A percentile compares a stretch with the other conserved stretches of the same genome.
phyloP scores from a whole-genome alignment of 495 filamentous ascomycete genomes.

The Neurospora africana region DNA sequence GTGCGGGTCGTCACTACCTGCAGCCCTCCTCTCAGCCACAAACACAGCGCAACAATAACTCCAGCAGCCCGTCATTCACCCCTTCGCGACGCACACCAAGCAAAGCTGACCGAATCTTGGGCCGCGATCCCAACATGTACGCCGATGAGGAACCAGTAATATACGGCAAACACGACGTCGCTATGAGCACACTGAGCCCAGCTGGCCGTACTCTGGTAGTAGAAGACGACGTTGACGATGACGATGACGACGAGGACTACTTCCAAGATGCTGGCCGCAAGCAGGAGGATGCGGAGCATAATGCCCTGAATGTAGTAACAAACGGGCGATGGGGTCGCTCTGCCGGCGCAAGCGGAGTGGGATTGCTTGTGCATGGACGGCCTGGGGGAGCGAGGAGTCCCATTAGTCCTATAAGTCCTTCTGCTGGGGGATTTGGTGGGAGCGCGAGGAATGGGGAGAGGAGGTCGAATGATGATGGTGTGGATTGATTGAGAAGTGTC shows the following conservation, averaged over 20 bases:
- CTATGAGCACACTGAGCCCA: constrained; percentile 31
- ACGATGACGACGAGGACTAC: constrained; percentile 4
- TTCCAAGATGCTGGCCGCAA: neutral
- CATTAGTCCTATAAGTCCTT: neutral
- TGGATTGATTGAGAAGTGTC: constrained; percentile 9
- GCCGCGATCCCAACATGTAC: constrained; percentile 39
- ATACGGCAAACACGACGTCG: constrained; percentile 20
- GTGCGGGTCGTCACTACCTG: constrained; percentile 26
- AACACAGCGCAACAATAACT: neutral
- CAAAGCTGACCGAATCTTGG: constrained; percentile 41
- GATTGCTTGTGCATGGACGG: constrained; percentile 20
- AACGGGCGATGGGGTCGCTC: constrained; percentile 28
- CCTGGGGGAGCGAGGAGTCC: neutral
- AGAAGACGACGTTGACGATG: constrained; percentile 20
- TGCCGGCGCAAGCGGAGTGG: constrained; percentile 23
- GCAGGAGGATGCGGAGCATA: constrained; percentile 25
- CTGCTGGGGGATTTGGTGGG: neutral
- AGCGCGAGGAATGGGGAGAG: neutral
- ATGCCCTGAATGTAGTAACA: constrained; percentile 33
- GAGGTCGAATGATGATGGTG: constrained; percentile 13
- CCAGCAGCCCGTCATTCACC: neutral
- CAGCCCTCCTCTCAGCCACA: neutral
- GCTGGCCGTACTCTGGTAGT: constrained; percentile 24
- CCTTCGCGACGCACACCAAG: constrained; percentile 22
- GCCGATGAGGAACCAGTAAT: constrained; percentile 22